These are phyloP conservation scores for Cladosporium sp. DNA, from an alignment of 2,329 filamentous ascomycete species.

Conservation along the genomic window DNA sequence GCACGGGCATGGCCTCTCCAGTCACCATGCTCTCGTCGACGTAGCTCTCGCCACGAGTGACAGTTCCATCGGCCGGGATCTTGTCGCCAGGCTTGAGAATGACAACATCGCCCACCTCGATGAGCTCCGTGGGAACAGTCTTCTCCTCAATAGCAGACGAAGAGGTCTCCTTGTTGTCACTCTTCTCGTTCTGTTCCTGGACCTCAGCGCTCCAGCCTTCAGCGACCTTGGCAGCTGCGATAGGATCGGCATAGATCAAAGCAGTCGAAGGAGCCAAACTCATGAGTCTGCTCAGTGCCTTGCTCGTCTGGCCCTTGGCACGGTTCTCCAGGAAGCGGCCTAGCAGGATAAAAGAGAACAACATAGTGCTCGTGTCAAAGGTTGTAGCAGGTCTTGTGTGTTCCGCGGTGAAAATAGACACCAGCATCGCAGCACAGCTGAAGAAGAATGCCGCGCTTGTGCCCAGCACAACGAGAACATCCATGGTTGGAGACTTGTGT, in stretches of 20 bases:
- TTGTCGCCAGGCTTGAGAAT: constrained; percentile 93
- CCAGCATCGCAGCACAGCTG: constrained; percentile 79
- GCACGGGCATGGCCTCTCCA: constrained; percentile 91
- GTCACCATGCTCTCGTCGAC: constrained; percentile 99
- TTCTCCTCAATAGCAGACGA: constrained; percentile 75
- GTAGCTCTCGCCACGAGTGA: constrained; percentile 88
- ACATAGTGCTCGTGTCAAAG: constrained; percentile 97
- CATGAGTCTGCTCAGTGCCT: constrained; percentile 90
- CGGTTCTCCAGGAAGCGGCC: constrained; percentile 90
- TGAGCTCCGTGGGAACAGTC: constrained; percentile 87
- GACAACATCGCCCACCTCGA: constrained; percentile 91
- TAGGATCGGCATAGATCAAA: constrained; percentile 91
- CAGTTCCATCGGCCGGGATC: constrained; percentile 85
- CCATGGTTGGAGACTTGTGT: constrained; percentile 93
- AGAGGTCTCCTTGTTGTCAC: constrained; percentile 40
- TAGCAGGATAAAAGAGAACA: constrained; percentile 92
- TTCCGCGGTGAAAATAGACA: constrained; percentile 73
- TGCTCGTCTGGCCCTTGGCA: constrained; percentile 94
- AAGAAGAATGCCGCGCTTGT: constrained; percentile 97
- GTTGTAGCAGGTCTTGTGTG: constrained; percentile 83
- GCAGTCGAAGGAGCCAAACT: constrained; percentile 95
- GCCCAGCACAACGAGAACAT: constrained; percentile 89
- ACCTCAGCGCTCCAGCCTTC: constrained; percentile 65
- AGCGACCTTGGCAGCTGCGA: constrained; percentile 86
- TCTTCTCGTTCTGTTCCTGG: constrained; percentile 47